These are phyloP conservation scores for Xylariaceae sp. DNA, from an alignment of 2,329 filamentous ascomycete genomes.

Conservation along the genomic window DNA sequence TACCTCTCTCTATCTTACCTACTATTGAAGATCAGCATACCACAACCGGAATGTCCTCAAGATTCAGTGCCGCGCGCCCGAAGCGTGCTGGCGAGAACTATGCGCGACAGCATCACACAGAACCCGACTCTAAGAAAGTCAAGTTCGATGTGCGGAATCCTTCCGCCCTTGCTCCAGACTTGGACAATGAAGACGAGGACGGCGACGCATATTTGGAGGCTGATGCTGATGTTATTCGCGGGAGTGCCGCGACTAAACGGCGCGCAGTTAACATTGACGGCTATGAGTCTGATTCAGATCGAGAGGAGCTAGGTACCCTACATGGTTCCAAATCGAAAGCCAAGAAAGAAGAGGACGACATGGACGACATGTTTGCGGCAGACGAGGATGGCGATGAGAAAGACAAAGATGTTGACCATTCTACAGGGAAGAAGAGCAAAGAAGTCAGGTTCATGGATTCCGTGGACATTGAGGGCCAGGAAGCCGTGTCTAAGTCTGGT, in stretches of 20 bases:
- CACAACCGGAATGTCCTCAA: conserved; percentile 52
- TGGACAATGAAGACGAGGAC: conserved; percentile 56
- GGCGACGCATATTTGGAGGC: conserved; percentile 76
- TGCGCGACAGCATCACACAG: conserved; percentile 69
- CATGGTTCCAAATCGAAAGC: conserved; percentile 30
- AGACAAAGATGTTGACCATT: conserved; percentile 54
- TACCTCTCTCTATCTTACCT: conserved; percentile 10
- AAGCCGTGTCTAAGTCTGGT: conserved; percentile 71
- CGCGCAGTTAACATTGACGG: conserved; percentile 96
- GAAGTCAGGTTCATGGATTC: conserved; percentile 63
- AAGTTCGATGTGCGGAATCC: conserved; percentile 96
- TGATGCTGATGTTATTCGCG: conserved; percentile 92
- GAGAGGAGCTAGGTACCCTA: conserved; percentile 60
- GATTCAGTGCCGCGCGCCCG: conserved; percentile 70
- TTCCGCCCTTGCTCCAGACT: conserved; percentile 84
- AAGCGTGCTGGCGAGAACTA: conserved; percentile 85
- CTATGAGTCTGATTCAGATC: conserved; percentile 92
- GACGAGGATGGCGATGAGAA: conserved; percentile 60
- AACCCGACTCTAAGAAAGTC: conserved; percentile 69
- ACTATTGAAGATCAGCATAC: background rate
- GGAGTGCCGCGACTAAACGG: conserved; percentile 75
- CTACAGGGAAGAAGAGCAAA: conserved; percentile 61
- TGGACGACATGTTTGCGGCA: conserved; percentile 85
- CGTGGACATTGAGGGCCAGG: conserved; percentile 76
- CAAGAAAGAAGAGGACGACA: conserved; percentile 57